These are phyloP conservation scores for Lactarius psammicola DNA, from an alignment of 768 basidiomycete species.

Conservation along the genomic window DNA sequence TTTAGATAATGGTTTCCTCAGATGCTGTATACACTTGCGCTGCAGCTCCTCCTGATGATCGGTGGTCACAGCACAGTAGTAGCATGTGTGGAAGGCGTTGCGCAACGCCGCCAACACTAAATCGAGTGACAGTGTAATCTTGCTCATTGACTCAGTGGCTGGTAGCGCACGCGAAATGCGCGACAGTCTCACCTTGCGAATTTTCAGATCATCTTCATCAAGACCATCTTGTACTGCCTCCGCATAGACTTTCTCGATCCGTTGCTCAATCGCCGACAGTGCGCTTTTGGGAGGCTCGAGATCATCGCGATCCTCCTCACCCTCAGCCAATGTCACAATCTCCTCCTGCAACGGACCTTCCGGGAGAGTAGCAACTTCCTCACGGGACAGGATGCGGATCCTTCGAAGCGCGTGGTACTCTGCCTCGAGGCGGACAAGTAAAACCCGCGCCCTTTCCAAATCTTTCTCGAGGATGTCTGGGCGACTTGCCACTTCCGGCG, in stretches of 20 bases:
- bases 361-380: conserved; percentile 25
- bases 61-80: conserved; percentile 92
- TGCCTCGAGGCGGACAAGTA: conserved; percentile 73
- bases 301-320: conserved; percentile 42
- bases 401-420: conserved; percentile 58
- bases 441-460: conserved; percentile 66
- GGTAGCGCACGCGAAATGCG: conserved; percentile 20
- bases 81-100: conserved; percentile 91
- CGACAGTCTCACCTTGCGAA: conserved; percentile 59
- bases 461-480: conserved; percentile 83
- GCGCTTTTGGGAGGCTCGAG: conserved; percentile 61
- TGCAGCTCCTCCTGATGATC: conserved; percentile 95
- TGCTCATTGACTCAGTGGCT: conserved; percentile 28
- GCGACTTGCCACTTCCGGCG: conserved; percentile 78
- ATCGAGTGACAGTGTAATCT: conserved; percentile 85
- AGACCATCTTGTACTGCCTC: conserved; percentile 62
- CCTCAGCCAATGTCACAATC: conserved; percentile 28
- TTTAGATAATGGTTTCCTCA: conserved; percentile 72
- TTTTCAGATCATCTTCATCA: conserved; percentile 64
- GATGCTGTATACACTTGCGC: conserved; percentile 91
- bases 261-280: conserved; percentile 77
- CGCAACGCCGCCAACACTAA: conserved; percentile 92
- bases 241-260: conserved; percentile 72
- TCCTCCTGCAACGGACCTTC: conserved; percentile 30
- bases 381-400: conserved; percentile 33